These are phyloP conservation scores for Candida tunisiensis DNA, from an alignment of 1,139 yeast genomes.

Conservation along the genomic window DNA sequence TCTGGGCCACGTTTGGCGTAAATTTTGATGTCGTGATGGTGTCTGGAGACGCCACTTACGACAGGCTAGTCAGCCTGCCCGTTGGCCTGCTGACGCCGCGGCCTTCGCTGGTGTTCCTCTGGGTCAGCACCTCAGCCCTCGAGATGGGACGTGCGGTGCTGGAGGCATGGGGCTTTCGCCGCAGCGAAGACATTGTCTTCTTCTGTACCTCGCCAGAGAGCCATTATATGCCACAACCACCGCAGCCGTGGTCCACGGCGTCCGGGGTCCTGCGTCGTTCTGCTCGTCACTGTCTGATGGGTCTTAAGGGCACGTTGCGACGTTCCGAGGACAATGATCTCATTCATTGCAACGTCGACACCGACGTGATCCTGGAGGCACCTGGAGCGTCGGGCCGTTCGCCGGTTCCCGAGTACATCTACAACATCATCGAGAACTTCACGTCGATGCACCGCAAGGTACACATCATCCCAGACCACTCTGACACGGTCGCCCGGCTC, in stretches of 20 bases:
- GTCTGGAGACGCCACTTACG: conserved; percentile 58
- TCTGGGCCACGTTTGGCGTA: conserved; percentile 43
- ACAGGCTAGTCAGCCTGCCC: conserved; percentile 47
- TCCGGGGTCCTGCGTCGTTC: conserved; percentile 8
- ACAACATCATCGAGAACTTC: conserved; percentile 79
- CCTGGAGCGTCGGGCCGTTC: no score
- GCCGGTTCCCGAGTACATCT: conserved; percentile 55
- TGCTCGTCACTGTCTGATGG: conserved; percentile 94
- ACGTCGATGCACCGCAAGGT: conserved; percentile 65
- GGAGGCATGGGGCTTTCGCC: conserved; percentile 62
- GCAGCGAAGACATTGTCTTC: conserved; percentile 71
- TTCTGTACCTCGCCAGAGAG: conserved; percentile 26
- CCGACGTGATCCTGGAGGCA: conserved; percentile 67
- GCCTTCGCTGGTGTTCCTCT: conserved; percentile 73
- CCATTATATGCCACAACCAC: conserved; percentile 12
- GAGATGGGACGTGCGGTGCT: conserved; percentile 31
- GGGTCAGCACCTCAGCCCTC: conserved; percentile 56
- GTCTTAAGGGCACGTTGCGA: conserved; percentile 85
- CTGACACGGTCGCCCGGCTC: conserved; percentile 31
- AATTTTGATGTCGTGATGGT: conserved; percentile 85
- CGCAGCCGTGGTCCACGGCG: background rate
- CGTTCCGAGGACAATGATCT: conserved; percentile 70
- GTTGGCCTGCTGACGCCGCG: conserved; percentile 57
- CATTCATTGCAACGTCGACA: conserved; percentile 84
- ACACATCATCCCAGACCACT: conserved; percentile 63